These are phyloP conservation scores for Alternaria triticimaculans DNA, from an alignment of 2,329 filamentous ascomycete species.

Conservation along the genomic window DNA sequence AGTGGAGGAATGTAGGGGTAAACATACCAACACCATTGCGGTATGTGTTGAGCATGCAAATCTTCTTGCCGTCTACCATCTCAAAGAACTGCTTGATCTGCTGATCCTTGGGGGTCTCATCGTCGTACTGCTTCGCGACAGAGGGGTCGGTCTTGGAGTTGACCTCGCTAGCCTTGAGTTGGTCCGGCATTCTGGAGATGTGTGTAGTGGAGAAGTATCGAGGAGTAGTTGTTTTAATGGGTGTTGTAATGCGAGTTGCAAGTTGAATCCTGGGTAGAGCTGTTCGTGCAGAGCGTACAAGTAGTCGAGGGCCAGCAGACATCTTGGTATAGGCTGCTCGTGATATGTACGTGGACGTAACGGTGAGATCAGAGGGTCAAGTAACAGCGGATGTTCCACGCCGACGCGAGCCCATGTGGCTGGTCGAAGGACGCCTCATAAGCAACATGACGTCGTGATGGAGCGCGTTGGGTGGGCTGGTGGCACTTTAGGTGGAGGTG, in stretches of 20 bases:
- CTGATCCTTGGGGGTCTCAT: constrained; percentile 50
- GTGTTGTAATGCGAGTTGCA: not conserved
- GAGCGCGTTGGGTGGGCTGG: constrained; percentile 12
- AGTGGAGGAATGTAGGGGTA: not conserved
- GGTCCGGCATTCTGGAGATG: constrained; percentile 54
- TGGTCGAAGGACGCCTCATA: constrained; percentile 3
- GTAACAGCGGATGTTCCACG: constrained; percentile 3
- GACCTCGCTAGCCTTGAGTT: constrained; percentile 50
- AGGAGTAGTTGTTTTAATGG: not conserved
- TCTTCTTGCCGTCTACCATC: constrained; percentile 55
- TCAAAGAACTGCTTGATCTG: constrained; percentile 58
- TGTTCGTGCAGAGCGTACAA: constrained; percentile 20
- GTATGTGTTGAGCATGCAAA: constrained; percentile 53
- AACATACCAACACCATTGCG: constrained; percentile 49
- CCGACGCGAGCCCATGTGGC: constrained; percentile 5
- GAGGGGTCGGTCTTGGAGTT: constrained; percentile 55
- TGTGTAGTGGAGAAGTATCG: constrained; percentile 27
- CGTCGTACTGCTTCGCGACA: constrained; percentile 58
- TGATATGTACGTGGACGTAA: constrained; percentile 20
- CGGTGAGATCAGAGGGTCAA: constrained; percentile 26
- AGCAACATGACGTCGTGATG: constrained; percentile 29
- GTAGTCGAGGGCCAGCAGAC: constrained; percentile 19
- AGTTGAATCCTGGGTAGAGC: constrained; percentile 7
- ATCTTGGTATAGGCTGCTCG: constrained; percentile 13
- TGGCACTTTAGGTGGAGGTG: constrained; percentile 18